Evolutionary conservation across 2,329 filamentous ascomycete species (phyloP), one percentile per base, ranked within the genome.

Genomic region (Microcyclospora tardicrescens): DNA sequence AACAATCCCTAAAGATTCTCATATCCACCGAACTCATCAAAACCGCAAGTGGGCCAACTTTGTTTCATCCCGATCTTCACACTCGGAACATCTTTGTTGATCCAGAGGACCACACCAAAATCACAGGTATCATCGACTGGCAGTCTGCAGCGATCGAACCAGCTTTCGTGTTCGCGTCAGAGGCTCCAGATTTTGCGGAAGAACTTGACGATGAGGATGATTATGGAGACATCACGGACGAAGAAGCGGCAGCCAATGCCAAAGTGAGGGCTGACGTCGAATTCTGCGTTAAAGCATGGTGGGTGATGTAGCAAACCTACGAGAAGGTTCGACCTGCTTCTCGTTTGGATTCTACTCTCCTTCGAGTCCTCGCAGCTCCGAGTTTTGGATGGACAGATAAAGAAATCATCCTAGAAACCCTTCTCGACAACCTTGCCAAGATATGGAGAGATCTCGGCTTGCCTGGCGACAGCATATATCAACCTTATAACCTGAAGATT

Each of bases 21-120:
- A n/a, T n/a, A n/a, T n/a, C n/a, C n/a, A n/a, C n/a, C n/a, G n/a
- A 30, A 30, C 10, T 30, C 28, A n/a, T 30, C 10, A 30, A 30
- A 30, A n/a, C 10, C n/a, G 28, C 28, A 30, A n/a, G 10, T n/a
- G n/a, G 28, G 56, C 49, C 28, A n/a, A 30, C 28, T 30, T 42
- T 59, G 31, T 55, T 53, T 47, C 55, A 59, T 36, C 43, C 48
- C 27, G 61, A 66, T 36, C 46, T 65, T 13, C 62, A 66, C 36
- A 39, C 40, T 13, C 59, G 53, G 10, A 66, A 58, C 34, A 60
- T 61, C 38, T 58, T 60, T 35, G 58, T 62, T 2, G 45, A 61
- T 38, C 38, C 50, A 3, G 36, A 39, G 1, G 34, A 60, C 12
- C 57, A 52, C 11, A 57, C 57, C 8, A 40, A 49, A 42, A 43